Evolutionary conservation across 2,329 filamentous ascomycete species (phyloP).

Genomic region (Atkinsonella hypoxylon): DNA sequence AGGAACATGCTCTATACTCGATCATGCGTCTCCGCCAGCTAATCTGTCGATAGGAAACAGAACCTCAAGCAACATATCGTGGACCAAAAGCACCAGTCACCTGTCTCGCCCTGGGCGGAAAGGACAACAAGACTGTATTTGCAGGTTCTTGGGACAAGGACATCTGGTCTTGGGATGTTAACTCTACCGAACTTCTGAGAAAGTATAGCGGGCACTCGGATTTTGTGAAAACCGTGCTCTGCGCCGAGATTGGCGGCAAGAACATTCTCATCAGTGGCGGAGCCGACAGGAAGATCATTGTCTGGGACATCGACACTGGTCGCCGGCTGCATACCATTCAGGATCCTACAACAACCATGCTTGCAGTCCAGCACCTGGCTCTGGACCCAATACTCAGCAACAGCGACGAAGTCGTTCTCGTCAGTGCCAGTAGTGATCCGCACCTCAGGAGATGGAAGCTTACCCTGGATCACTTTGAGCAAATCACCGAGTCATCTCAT

Average conservation of each 20-base stretch:
- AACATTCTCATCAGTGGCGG: conserved; percentile 62
- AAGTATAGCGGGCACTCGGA: conserved; percentile 70
- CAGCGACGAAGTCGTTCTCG: conserved; percentile 42
- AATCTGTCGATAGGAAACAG: conserved; percentile 18
- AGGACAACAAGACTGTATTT: conserved; percentile 50
- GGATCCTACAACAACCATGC: conserved; percentile 56
- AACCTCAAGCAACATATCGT: conserved; percentile 39
- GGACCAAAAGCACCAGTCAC: conserved; percentile 74
- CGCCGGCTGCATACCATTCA: conserved; percentile 63
- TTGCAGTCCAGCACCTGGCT: conserved; percentile 69
- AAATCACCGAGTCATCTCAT: conserved; percentile 36
- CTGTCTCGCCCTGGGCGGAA: conserved; percentile 55
- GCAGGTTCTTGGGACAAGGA: conserved; percentile 92
- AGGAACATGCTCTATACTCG: not conserved
- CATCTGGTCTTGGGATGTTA: conserved; percentile 72
- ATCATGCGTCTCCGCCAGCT: not conserved
- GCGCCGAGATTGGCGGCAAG: conserved; percentile 45
- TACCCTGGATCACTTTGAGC: conserved; percentile 36
- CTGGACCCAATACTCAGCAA: conserved; percentile 56
- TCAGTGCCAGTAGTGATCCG: conserved; percentile 71
- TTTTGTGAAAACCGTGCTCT: conserved; percentile 76
- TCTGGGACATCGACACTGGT: conserved; percentile 67
- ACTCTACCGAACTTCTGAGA: conserved; percentile 38
- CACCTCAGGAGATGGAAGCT: conserved; percentile 71
- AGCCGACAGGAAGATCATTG: conserved; percentile 67